Evolutionary conservation across 176 grass and related monocot genomes (phyloP).

Genomic region (Neostapfia colusana): DNA sequence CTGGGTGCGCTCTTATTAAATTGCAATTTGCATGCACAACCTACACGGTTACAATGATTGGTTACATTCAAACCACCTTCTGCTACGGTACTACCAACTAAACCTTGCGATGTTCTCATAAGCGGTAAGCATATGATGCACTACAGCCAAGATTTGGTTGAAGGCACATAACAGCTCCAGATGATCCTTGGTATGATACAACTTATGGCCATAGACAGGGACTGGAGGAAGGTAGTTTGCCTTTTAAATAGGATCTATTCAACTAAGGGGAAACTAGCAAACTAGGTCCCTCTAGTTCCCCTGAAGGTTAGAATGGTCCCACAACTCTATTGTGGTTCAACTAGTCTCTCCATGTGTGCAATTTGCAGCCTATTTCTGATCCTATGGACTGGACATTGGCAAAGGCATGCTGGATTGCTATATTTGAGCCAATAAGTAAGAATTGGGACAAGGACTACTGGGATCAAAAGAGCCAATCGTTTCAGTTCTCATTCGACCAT

Average conservation of each 20-base stretch:
- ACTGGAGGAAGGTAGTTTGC: not conserved
- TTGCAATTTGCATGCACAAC: conserved; percentile 7
- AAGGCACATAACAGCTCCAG: conserved; percentile 1
- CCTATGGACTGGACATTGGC: not conserved
- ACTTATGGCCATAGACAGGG: not conserved
- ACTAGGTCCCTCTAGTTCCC: conserved; percentile 9
- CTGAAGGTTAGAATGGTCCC: not conserved
- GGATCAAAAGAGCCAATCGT: too few species aligned
- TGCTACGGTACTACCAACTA: conserved; percentile 9
- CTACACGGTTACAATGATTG: not conserved
- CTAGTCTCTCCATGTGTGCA: conserved; percentile 10
- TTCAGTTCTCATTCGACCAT: too few species aligned
- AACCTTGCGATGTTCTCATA: not conserved
- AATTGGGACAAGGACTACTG: not conserved
- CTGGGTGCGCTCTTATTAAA: too few species aligned
- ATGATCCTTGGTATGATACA: conserved; percentile 6
- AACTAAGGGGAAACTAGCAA: conserved; percentile 24
- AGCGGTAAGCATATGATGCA: not conserved
- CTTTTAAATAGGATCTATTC: conserved; percentile 4
- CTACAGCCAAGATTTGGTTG: not conserved
- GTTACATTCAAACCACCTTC: conserved; percentile 5
- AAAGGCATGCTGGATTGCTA: too few species aligned
- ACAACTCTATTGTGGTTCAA: conserved; percentile 13
- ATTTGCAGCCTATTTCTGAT: conserved; percentile 13
- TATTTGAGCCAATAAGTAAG: not conserved